Base-by-base conservation (phyloP, 2,329 filamentous ascomycete genomes). In the Paecilomyces dactylethromorphus region DNA sequence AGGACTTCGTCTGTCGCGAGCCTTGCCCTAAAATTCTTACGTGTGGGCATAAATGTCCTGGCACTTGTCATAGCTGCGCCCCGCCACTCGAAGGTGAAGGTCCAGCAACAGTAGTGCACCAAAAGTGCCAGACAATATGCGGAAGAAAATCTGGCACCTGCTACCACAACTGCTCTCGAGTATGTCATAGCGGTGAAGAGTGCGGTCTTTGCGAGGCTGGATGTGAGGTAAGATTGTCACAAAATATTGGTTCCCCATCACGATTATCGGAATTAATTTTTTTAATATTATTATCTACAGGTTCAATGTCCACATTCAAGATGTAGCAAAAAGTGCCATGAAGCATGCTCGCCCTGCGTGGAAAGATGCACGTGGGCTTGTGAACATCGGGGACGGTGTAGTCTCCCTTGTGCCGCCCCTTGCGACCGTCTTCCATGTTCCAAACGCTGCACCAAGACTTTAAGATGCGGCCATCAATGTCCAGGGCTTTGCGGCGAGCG, bases 401-500 rank as follows among this genome's bases (percentile, higher is more conserved):
- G 24, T 26, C 24, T 26, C 24, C 83, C 83, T 18, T 90, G 88
- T 61, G 85, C 85, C 0, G 87, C 82, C 0, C 87, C 88, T 0
- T 91, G 87, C 66, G 77, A 88, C 62, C 81, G 84, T 72, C 66
- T 89, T 0, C 88, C 88, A 1, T 91, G 87, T 67, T 82, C 81
- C 1, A 69, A 78, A 63, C 77, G 87, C 8, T 91, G 88, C 65
- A 65, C 74, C 2, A 75, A 81, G 29, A 15, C 59, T 0, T 69
- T 90, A 3, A 18, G 26, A 0, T 90, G 87, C 65, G 83, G 83
- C 0, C 86, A 90, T 68, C 82, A 78, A 66, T 90, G 84, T 74
- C 86, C 86, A 0, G 84, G 82, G 0, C 61, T 88, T 1, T 90
- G 87, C 63, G 87, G 87, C 1, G 87, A 90, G 65, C 59, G 59